Percentiles rank a stretch among this genome's conserved stretches.
Conservation (phyloP, 2,329 filamentous ascomycete genomes). For the Pestalotiopsis sp. region DNA sequence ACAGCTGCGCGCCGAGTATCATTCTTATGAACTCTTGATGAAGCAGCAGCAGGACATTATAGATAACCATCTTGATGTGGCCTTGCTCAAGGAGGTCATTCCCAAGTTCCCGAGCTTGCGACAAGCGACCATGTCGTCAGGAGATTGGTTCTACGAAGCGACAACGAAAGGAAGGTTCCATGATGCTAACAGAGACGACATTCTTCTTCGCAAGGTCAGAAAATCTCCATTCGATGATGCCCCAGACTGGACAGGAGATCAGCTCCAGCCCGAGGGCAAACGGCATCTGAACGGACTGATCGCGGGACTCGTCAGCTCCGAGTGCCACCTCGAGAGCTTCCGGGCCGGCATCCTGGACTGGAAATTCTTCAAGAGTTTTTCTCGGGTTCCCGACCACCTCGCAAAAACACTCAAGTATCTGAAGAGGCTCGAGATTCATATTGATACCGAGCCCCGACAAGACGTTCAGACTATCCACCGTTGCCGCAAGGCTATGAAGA, state of each 20-base stretch:
- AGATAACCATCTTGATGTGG: slow-evolving; percentile 16
- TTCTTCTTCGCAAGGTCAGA: background rate
- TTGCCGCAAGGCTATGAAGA: slow-evolving; percentile 23
- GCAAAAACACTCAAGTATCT: slow-evolving; percentile 22
- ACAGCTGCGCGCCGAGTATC: slow-evolving; percentile 16
- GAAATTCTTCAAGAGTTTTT: slow-evolving; percentile 23
- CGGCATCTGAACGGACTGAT: slow-evolving; percentile 26
- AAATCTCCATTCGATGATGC: background rate
- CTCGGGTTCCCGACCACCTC: slow-evolving; percentile 15
- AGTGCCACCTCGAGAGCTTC: slow-evolving; percentile 21
- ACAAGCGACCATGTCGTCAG: slow-evolving; percentile 22
- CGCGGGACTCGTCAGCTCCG: slow-evolving; percentile 19
- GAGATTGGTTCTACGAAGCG: slow-evolving; percentile 16
- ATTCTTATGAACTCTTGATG: slow-evolving; percentile 20
- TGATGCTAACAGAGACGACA: background rate
- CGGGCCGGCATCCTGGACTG: slow-evolving; percentile 23
- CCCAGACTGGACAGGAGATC: background rate
- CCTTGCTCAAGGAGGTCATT: slow-evolving; percentile 16
- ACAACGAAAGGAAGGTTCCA: background rate
- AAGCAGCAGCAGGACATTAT: slow-evolving; percentile 22
- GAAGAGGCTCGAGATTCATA: slow-evolving; percentile 23
- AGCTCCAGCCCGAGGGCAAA: slow-evolving; percentile 20
- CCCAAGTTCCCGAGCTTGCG: slow-evolving; percentile 24
- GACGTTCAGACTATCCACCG: slow-evolving; percentile 9
- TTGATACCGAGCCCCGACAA: slow-evolving; percentile 19